Conservation (phyloP, 768 basidiomycete species). For the Leccinum obscurum region DNA sequence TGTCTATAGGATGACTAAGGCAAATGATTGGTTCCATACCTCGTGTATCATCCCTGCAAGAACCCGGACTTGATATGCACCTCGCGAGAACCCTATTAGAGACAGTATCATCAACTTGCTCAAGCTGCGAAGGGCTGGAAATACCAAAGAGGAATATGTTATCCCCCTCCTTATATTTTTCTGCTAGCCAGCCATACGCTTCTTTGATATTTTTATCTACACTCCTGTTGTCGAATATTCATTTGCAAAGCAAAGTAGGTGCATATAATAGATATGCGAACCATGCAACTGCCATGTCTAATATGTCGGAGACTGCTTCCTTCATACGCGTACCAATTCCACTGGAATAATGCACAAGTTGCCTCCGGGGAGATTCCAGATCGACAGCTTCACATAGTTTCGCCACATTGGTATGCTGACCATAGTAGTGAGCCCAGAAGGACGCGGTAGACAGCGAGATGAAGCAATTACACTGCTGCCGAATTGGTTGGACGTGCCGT, state of each 20-base stretch:
- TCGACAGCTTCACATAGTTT: constrained; percentile 7
- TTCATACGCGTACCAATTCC: constrained; percentile 33
- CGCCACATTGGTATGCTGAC: background rate
- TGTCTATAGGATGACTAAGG: background rate
- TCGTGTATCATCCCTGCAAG: background rate
- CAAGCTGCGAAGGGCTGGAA: background rate
- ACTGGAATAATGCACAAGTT: constrained; percentile 35
- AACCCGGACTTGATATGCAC: background rate
- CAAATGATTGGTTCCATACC: background rate
- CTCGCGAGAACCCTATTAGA: background rate
- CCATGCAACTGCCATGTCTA: constrained; percentile 6
- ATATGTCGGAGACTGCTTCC: constrained; percentile 12
- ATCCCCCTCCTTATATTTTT: background rate
- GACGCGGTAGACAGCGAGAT: background rate
- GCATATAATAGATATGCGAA: background rate
- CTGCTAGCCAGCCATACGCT: background rate
- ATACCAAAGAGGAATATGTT: background rate
- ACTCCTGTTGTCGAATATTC: background rate
- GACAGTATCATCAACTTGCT: background rate
- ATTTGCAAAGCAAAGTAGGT: background rate
- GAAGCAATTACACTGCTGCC: background rate
- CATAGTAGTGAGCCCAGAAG: background rate
- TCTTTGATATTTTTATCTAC: background rate
- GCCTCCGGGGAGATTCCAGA: constrained; percentile 10
- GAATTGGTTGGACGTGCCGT: background rate